Evolutionary conservation across 768 basidiomycete genomes (phyloP).

Genomic region (Tylopilus plumbeoviolaceoides): DNA sequence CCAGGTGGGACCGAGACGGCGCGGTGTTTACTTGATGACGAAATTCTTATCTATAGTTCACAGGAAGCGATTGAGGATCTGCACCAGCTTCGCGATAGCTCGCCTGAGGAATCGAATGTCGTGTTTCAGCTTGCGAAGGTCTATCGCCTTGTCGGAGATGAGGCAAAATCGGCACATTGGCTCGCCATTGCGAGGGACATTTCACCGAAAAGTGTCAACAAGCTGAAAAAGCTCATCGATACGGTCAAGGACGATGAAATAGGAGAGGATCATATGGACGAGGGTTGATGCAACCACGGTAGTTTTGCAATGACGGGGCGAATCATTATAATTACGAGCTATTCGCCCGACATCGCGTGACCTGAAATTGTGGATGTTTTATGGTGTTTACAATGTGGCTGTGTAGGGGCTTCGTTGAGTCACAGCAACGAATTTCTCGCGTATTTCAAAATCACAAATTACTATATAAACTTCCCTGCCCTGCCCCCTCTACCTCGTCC

Average conservation of each 20-base stretch:
- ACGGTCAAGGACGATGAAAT: constrained; percentile 58
- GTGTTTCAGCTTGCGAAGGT: constrained; percentile 93
- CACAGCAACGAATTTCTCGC: constrained; percentile 15
- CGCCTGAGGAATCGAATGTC: constrained; percentile 95
- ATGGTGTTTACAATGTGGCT: constrained; percentile 24
- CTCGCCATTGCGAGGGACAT: constrained; percentile 92
- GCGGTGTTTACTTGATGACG: constrained; percentile 20
- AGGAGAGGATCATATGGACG: constrained; percentile 69
- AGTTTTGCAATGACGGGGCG: not conserved
- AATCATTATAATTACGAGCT: not conserved
- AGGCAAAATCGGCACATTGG: constrained; percentile 73
- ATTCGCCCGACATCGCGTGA: constrained; percentile 22
- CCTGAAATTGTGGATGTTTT: constrained; percentile 17
- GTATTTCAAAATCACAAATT: constrained; percentile 26
- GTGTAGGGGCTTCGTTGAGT: constrained; percentile 30
- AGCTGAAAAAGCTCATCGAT: constrained; percentile 76
- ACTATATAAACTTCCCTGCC: constrained; percentile 42
- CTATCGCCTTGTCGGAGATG: constrained; percentile 78
- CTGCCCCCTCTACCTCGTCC: constrained; percentile 20
- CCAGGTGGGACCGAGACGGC: constrained; percentile 47
- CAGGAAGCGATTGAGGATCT: constrained; percentile 82
- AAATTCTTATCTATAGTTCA: constrained; percentile 22
- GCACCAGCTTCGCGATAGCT: constrained; percentile 70
- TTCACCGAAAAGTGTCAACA: constrained; percentile 83
- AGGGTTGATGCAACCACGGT: constrained; percentile 41